Base-by-base conservation (phyloP, 1,284 basidiomycete genomes). In the Chondrostereum purpureum region DNA sequence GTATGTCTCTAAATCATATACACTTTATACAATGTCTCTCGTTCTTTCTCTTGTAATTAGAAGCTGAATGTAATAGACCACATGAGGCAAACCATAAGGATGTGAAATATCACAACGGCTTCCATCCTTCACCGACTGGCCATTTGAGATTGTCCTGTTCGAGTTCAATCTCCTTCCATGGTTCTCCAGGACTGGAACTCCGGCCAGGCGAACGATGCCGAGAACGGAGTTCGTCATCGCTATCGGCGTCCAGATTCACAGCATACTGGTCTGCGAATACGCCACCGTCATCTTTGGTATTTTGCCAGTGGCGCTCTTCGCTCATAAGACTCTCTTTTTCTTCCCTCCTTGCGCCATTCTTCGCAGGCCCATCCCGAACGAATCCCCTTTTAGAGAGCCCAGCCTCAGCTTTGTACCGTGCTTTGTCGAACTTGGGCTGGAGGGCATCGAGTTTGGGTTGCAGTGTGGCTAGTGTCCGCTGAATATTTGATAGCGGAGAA, bases 371-470 rank as follows among this genome's bases (percentile, higher is more conserved):
- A 42, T 41, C 45, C 21, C 60, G 59, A 24, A 83, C 70, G 53
- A 75, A 84, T 37, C 82, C 82, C 6, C 79, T 66, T 50, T 65
- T 64, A 48, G 68, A 76, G 33, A 84, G 55, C 16, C 81, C 82
- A 16, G 81, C 82, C 58, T 84, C 82, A 0, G 81, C 81, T 60
- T 84, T 84, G 60, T 75, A 85, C 49, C 78, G 61, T 24, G 78
- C 81, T n/a, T 69, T 72, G 23, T 77, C 75, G 4, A 78, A 50
- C 23, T 60, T 67, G 0, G 73, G 74, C 49, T 68, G 67, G 1
- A 68, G 56, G 33, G 62, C 58, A 44, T 72, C 68, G 19, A 75
- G 56, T 35, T 65, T 68, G 5, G 71, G 68, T 50, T 76, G 71
- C 10, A 80, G 58, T 14, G 60, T 63, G 16, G 65, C 63, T n/a